Evolutionary conservation across 1,139 yeast species (phyloP).

Genomic region (Lodderomyces margitis): DNA sequence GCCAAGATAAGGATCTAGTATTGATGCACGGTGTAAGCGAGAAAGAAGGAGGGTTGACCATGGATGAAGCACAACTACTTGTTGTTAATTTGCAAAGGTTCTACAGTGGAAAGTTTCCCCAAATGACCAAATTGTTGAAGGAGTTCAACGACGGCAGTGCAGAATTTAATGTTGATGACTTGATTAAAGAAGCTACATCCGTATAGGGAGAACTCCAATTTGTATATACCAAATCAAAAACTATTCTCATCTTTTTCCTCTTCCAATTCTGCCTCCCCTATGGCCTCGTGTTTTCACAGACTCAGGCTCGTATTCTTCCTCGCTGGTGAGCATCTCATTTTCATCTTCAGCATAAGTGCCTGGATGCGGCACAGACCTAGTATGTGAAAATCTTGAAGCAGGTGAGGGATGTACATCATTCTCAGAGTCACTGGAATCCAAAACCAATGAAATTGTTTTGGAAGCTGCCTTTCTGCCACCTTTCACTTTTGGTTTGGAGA

Average conservation of each 20-base stretch:
- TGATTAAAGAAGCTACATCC: slow-evolving; percentile 71
- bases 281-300: slow-evolving; percentile 4
- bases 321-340: slow-evolving; percentile 13
- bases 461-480: not conserved
- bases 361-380: slow-evolving; percentile 1
- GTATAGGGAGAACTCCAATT: slow-evolving; percentile 4
- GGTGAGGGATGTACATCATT: not conserved
- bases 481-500: slow-evolving; percentile 4
- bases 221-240: slow-evolving; percentile 3
- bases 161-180: slow-evolving; percentile 60
- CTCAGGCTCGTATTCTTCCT: slow-evolving; percentile 14
- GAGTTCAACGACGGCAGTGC: slow-evolving; percentile 70
- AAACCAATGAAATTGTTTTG: not conserved
- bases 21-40: slow-evolving; percentile 89
- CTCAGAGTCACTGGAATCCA: not conserved
- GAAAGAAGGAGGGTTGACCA: slow-evolving; percentile 58
- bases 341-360: slow-evolving; percentile 10
- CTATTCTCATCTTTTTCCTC: slow-evolving; percentile 3
- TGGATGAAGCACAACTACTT: slow-evolving; percentile 77
- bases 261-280: slow-evolving; percentile 7
- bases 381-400: not conserved
- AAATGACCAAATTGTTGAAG: slow-evolving; percentile 54
- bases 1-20: slow-evolving; percentile 59
- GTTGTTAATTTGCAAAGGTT: slow-evolving; percentile 83
- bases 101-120: slow-evolving; percentile 58